These are phyloP conservation scores for Fusarium protoensiforme DNA, from an alignment of 2,329 filamentous ascomycete species.

Conservation along the genomic window DNA sequence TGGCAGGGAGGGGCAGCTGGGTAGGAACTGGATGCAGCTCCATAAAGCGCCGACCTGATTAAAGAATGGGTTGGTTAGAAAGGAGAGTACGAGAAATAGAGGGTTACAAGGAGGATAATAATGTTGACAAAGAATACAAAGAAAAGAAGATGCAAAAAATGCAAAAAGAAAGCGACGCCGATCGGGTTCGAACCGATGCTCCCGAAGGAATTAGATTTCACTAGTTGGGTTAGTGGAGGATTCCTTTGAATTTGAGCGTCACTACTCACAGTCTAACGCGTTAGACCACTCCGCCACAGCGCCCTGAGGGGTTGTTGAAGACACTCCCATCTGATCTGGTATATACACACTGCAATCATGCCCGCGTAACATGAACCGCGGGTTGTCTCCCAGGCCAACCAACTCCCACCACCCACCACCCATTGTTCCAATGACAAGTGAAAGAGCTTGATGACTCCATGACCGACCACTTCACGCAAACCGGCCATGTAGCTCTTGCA, in stretches of 20 bases:
- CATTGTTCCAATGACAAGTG: no score
- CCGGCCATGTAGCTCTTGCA: no score
- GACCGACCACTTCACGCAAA: no score
- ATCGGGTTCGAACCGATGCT: constrained; percentile 10
- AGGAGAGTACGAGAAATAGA: background rate
- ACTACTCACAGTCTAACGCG: constrained; percentile 7
- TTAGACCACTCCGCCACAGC: constrained; percentile 11
- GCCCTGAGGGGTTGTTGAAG: background rate
- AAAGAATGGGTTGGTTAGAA: background rate
- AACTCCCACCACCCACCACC: no score
- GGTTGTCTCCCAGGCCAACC: no score
- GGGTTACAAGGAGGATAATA: no score
- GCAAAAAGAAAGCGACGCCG: background rate
- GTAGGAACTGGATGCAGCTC: background rate
- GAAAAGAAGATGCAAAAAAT: background rate
- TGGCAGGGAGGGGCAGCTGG: background rate
- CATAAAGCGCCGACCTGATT: background rate
- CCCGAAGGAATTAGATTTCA: constrained; percentile 9
- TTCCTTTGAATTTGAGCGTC: background rate
- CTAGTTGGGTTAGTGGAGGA: background rate
- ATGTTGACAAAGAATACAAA: no score
- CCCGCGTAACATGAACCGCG: no score
- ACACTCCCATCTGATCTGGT: background rate
- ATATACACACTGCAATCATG: background rate
- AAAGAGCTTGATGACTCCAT: no score